phyloP scores from a whole-genome alignment of 768 basidiomycete species.

The Rhodotorula graminis region DNA sequence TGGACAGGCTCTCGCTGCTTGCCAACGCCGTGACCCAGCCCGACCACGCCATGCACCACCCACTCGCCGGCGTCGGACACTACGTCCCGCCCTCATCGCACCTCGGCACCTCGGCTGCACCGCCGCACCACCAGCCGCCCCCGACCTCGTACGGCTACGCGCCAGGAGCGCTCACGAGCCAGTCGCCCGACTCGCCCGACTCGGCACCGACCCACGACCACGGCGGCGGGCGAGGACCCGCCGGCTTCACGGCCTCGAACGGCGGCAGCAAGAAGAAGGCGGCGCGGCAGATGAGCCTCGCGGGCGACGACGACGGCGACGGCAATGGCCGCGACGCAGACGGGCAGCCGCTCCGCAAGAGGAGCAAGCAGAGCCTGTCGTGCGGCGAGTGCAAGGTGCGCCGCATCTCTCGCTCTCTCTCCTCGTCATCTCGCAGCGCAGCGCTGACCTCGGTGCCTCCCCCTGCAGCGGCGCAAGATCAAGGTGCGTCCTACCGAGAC shows the following conservation, averaged over 20 bases:
- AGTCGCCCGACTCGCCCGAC: conserved; percentile 3
- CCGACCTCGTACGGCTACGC: background rate
- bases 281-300: background rate
- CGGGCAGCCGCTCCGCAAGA: background rate
- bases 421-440: too few species aligned
- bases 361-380: conserved; percentile 11
- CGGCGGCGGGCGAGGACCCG: background rate
- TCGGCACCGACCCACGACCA: background rate
- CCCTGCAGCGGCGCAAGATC: conserved; percentile 19
- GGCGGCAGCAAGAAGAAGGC: background rate
- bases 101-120: too few species aligned
- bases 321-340: background rate
- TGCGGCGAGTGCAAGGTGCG: conserved; percentile 34
- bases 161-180: background rate
- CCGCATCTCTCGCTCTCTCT: background rate
- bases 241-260: background rate
- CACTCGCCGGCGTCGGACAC: conserved; percentile 20
- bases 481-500: background rate
- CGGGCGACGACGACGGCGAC: background rate
- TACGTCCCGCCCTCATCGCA: background rate
- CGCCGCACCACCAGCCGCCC: background rate
- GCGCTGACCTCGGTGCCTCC: background rate
- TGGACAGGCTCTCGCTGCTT: conserved; percentile 3
- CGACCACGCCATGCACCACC: background rate
- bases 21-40: background rate